phyloP scores from a whole-genome alignment of 208 protist genomes.

The Strigomonas culicis region DNA sequence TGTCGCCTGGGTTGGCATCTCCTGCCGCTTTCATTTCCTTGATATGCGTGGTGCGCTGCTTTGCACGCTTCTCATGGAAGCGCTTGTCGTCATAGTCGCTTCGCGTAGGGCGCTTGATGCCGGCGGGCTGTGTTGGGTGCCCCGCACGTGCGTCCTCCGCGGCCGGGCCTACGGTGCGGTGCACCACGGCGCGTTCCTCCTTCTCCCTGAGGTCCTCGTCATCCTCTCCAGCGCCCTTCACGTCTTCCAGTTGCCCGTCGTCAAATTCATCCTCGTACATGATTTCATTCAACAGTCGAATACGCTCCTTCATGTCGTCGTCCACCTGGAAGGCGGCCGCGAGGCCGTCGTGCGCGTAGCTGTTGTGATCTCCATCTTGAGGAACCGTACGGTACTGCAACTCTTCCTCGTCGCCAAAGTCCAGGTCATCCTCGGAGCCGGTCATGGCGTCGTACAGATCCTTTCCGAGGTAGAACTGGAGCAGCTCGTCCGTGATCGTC shows the following conservation, averaged over 20 bases:
- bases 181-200: neutral
- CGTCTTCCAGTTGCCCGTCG: slow-evolving; percentile 58
- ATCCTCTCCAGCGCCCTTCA: slow-evolving; percentile 21
- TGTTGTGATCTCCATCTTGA: slow-evolving; percentile 15
- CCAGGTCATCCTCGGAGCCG: slow-evolving; percentile 37
- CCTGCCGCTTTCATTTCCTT: slow-evolving; percentile 38
- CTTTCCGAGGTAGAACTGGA: slow-evolving; percentile 36
- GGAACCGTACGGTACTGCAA: slow-evolving; percentile 16
- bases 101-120: slow-evolving; percentile 21
- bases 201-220: slow-evolving; percentile 22
- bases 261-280: slow-evolving; percentile 91
- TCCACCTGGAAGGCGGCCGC: slow-evolving; percentile 63
- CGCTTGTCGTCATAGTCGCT: slow-evolving; percentile 78
- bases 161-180: slow-evolving; percentile 8
- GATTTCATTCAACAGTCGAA: slow-evolving; percentile 77
- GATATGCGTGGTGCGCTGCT: slow-evolving; percentile 33
- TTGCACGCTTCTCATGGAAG: slow-evolving; percentile 49
- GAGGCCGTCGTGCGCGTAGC: slow-evolving; percentile 19
- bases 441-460: slow-evolving; percentile 50
- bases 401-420: slow-evolving; percentile 21
- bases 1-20: neutral
- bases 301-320: slow-evolving; percentile 74
- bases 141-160: neutral
- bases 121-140: neutral
- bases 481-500: slow-evolving; percentile 18